Base-by-base conservation (phyloP, 2,329 filamentous ascomycete genomes). In the Aspergillus pseudonomiae region DNA sequence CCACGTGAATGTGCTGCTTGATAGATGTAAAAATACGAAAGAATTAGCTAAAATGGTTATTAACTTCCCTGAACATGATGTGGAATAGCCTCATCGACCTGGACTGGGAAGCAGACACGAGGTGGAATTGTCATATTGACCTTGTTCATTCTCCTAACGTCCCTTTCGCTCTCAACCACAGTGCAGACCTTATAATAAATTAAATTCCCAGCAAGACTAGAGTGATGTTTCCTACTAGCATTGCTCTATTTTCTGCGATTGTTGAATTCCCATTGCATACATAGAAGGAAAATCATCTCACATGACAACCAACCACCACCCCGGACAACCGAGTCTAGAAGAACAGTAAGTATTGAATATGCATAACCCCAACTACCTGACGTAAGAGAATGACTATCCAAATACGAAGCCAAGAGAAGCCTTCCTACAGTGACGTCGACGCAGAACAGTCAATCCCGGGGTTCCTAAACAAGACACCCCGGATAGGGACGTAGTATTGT, bases 211-310 rank as follows among this genome's bases (percentile, higher is more conserved):
- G n/a, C 7, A n/a, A 10, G 1, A n/a, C n/a, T 41, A 41, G 0
- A 6, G 7, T 19, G 0, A 2, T 16, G 3, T 9, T 19, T 1
- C 19, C n/a, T 9, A n/a, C 16, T n/a, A 7, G 0, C 7, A 19
- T 41, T n/a, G 1, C 39, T 41, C 14, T n/a, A 6, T 4, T 16
- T 41, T n/a, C 7, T 16, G 3, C 19, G 9, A 41, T n/a, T 41
- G 39, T 41, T n/a, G 19, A 4, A 10, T 10, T 10, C 4, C 6
- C 16, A 12, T 41, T 19, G 16, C 16, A n/a, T 41, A 19, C 7
- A 41, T 41, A 41, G 19, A 41, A 16, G 19, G 39, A n/a, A 9
- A 3, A n/a, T 41, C 4, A 36, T 1, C 34, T 43, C 19, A 43
- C 19, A n/a, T 11, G 41, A 11, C 16, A 21, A 4, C 19, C 41